Evolutionary conservation across 192 early-diverging fungal genomes (phyloP).

Genomic region (Rhizoclosmatium sp.): DNA sequence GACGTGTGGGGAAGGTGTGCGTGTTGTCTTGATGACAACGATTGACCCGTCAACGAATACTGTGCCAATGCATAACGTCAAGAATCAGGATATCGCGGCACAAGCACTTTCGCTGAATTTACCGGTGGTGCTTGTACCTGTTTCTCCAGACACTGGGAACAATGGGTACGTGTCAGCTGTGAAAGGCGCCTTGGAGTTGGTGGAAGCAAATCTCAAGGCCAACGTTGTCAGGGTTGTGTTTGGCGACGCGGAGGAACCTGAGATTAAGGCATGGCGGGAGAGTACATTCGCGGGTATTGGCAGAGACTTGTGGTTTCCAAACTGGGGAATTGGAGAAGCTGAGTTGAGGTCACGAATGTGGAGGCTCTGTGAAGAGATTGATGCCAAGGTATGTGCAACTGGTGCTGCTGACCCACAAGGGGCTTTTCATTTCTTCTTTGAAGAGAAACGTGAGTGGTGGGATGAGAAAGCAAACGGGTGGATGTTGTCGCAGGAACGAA

Average conservation of each 20-base stretch:
- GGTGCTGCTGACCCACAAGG: no score
- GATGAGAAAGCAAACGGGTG: no score
- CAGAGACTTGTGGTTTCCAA: neutral
- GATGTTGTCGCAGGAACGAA: no score
- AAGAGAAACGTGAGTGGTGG: no score
- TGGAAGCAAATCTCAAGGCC: no score
- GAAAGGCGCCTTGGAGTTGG: neutral
- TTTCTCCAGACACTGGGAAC: neutral
- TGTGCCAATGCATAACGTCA: neutral
- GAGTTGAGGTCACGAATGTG: neutral
- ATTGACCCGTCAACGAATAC: neutral
- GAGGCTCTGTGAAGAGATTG: conserved; percentile 7
- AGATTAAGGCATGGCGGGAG: conserved; percentile 12
- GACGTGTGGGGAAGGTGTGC: neutral
- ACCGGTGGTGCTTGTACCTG: neutral
- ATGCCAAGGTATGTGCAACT: neutral
- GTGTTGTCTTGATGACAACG: conserved; percentile 5
- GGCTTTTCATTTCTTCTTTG: no score
- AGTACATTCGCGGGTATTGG: neutral
- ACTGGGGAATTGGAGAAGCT: neutral
- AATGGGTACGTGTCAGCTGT: neutral
- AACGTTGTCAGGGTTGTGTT: neutral
- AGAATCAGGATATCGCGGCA: neutral
- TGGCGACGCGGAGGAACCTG: neutral
- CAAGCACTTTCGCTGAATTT: conserved; percentile 5